phyloP scores from a whole-genome alignment of 2,329 filamentous ascomycete genomes.

The Akanthomyces lecanii region DNA sequence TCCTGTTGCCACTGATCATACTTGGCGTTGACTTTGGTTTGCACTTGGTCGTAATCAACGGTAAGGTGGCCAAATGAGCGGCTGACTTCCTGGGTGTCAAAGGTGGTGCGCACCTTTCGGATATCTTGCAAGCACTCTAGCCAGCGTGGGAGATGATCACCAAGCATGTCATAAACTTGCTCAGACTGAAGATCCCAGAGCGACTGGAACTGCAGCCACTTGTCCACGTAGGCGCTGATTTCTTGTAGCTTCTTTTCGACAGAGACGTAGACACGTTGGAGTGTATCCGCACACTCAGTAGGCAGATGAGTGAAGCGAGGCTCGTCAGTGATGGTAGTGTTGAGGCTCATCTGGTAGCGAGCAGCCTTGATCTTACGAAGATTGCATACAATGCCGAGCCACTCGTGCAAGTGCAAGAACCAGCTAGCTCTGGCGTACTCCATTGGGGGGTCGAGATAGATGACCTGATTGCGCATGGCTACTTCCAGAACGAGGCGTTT shows the following conservation, averaged over 20 bases:
- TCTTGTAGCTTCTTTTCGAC: conserved; percentile 79
- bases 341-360: conserved; percentile 84
- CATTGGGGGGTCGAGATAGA: conserved; percentile 90
- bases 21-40: conserved; percentile 97
- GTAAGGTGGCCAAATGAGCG: conserved; percentile 89
- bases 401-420: conserved; percentile 87
- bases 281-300: conserved; percentile 71
- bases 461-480: conserved; percentile 96
- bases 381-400: conserved; percentile 90
- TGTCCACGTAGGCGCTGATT: conserved; percentile 84
- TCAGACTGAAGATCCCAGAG: conserved; percentile 97
- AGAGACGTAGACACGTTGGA: conserved; percentile 75
- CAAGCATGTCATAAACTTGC: conserved; percentile 87
- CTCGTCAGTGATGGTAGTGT: conserved; percentile 61
- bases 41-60: conserved; percentile 97
- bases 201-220: conserved; percentile 98
- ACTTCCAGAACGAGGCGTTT: conserved; percentile 81
- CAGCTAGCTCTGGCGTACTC: conserved; percentile 90
- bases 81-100: conserved; percentile 93
- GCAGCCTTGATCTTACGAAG: conserved; percentile 92
- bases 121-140: conserved; percentile 95
- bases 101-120: conserved; percentile 88
- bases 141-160: conserved; percentile 89
- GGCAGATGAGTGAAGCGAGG: conserved; percentile 80
- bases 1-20: conserved; percentile 99